Evolutionary conservation across 2,329 filamentous ascomycete species (phyloP).

Genomic region (Beauveria medogensis): DNA sequence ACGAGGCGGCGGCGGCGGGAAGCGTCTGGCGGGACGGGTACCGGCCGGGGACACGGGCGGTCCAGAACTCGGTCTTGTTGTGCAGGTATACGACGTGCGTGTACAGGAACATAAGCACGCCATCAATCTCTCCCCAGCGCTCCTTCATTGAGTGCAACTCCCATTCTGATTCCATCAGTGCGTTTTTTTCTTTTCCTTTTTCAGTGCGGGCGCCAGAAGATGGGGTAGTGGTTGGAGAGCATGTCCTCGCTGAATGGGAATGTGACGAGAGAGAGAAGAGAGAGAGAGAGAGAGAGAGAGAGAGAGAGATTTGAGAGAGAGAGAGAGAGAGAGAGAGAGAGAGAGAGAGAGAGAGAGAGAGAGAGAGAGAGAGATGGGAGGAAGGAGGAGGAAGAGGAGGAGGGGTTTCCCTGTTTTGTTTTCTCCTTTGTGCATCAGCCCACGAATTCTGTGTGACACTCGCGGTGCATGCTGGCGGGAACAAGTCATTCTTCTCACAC

Average conservation of each 20-base stretch:
- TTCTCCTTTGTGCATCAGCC: not conserved
- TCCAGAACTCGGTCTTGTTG: not conserved
- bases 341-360: no score
- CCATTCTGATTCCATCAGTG: not conserved
- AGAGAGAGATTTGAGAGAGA: no score
- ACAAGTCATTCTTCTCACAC: not conserved
- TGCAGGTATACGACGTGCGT: not conserved
- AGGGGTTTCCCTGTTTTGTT: not conserved
- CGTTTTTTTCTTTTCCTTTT: no score
- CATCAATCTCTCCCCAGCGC: not conserved
- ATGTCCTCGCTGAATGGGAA: no score
- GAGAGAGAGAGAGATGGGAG: not conserved
- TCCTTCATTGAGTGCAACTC: not conserved
- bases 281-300: no score
- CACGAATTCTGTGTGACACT: not conserved
- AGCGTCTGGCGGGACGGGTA: not conserved
- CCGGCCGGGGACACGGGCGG: not conserved
- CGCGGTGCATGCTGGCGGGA: not conserved
- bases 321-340: no score
- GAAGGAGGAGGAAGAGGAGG: not conserved
- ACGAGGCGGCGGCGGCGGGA: not conserved
- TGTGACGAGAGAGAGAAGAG: no score
- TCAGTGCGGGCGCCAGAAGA: no score
- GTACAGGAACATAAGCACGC: not conserved
- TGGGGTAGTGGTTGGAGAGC: no score